Evolutionary conservation across 352 stramenopile species (phyloP), one percentile per base, ranked within the genome.

Genomic region (Thalassiosira livingstoniorum): DNA sequence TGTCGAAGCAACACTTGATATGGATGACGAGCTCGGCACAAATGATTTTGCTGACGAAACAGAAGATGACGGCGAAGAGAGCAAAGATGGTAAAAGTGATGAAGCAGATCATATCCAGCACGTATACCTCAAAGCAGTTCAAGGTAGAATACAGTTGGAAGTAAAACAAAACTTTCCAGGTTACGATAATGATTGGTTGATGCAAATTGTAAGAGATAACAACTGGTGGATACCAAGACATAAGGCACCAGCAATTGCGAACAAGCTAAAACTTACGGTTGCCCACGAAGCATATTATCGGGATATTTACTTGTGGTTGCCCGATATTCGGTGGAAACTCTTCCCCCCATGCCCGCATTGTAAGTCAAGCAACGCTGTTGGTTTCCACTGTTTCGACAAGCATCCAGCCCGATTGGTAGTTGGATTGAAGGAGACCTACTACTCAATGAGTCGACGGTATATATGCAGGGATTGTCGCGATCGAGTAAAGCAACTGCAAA

Each of bases 231-330:
- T 72, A 34, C 1, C 18, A n/a, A 72, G 55, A 53, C 42, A 72
- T 34, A 5, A 72, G 2, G 63, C 43, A 1, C 45, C 0, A 1
- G 32, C 4, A 15, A 29, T 72, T 72, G 63, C 31, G 1, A 58
- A 72, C 23, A 61, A 61, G 31, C 45, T 72, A 5, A 43, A 43
- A 0, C 42, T 72, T 27, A 39, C 54, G 29, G 27, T 47, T 34
- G 2, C 27, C 7, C 39, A 77, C 23, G 43, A 54, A 71, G 57
- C 73, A 27, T 90, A 87, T 65, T 90, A 90, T 73, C 32, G 66
- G 34, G 53, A 75, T 61, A 47, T 90, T 31, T 69, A 69, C 32
- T 64, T 90, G 42, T 90, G 80, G 83, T 18, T 88, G 10, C 83
- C 80, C 47, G 75, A 88, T 61, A 15, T 74, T 4, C 63, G 61